Percentiles rank a stretch among this genome's conserved stretches.
Evolutionary conservation across 2,329 filamentous ascomycete species (phyloP).

Genomic region (Trichoderma semiorbis): DNA sequence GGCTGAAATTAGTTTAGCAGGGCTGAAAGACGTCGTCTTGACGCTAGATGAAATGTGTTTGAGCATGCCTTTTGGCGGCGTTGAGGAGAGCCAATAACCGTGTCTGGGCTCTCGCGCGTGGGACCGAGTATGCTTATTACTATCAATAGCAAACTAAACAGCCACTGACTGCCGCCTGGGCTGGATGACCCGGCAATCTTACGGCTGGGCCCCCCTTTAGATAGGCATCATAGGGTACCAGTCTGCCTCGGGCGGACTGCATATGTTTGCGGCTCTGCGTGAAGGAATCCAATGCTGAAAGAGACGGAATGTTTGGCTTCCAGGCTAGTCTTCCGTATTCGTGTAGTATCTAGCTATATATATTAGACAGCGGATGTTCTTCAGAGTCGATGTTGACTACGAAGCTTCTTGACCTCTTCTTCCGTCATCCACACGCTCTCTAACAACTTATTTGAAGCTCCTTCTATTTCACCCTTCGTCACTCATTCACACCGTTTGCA

Average conservation of each 20-base stretch:
- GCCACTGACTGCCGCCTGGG: neutral
- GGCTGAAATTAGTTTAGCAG: conserved; percentile 17
- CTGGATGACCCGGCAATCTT: neutral
- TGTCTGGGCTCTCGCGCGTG: neutral
- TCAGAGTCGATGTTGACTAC: neutral
- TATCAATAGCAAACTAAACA: neutral
- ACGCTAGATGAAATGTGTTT: conserved; percentile 1
- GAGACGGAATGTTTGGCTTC: neutral
- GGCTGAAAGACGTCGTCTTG: conserved; percentile 9
- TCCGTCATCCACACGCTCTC: neutral
- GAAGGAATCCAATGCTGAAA: neutral
- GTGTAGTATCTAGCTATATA: neutral
- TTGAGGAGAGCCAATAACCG: neutral
- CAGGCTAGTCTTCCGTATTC: neutral
- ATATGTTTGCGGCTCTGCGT: neutral
- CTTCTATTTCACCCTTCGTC: neutral
- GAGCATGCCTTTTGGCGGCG: neutral
- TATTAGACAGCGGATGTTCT: neutral
- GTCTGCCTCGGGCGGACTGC: neutral
- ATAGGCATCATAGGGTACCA: neutral
- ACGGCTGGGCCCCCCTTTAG: neutral
- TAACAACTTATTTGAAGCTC: neutral
- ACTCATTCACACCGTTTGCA: neutral
- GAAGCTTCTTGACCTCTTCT: neutral
- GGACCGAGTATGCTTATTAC: neutral